These are phyloP conservation scores for Durusdinium trenchii DNA, from an alignment of 73 alveolate species.

Conservation along the genomic window DNA sequence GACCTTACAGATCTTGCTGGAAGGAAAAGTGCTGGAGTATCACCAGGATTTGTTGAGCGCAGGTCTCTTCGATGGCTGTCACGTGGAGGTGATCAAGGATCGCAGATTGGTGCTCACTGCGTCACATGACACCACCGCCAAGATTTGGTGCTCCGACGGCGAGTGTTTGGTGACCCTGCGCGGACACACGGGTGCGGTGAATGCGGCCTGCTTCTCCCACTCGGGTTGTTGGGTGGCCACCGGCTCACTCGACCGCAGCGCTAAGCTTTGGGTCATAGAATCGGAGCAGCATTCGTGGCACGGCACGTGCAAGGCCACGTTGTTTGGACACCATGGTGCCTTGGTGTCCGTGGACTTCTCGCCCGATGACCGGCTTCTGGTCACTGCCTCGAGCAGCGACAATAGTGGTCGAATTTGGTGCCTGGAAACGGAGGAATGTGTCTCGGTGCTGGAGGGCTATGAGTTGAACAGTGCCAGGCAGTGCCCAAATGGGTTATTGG, in stretches of 20 bases:
- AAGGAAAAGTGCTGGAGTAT: not conserved
- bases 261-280: conserved; percentile 44
- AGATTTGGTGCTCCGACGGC: conserved; percentile 39
- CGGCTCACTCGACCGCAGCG: conserved; percentile 31
- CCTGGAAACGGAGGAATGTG: conserved; percentile 8
- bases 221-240: conserved; percentile 38
- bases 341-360: conserved; percentile 53
- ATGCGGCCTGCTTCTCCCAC: conserved; percentile 33
- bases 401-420: conserved; percentile 79
- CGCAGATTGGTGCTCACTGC: conserved; percentile 40
- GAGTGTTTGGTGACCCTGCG: conserved; percentile 21
- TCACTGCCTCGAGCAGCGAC: conserved; percentile 57
- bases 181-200: conserved; percentile 43
- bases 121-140: conserved; percentile 67
- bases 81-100: conserved; percentile 43
- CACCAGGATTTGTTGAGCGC: not conserved
- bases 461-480: conserved; percentile 29
- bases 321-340: not conserved
- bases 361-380: conserved; percentile 41
- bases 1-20: not conserved
- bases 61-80: not conserved
- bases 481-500: not conserved
- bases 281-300: too few relatives aligned
- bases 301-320: conserved; percentile 31
- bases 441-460: conserved; percentile 27